Evolutionary conservation across 176 grass and related monocot species (phyloP).

Genomic region (Hsuehochloa calcarea): DNA sequence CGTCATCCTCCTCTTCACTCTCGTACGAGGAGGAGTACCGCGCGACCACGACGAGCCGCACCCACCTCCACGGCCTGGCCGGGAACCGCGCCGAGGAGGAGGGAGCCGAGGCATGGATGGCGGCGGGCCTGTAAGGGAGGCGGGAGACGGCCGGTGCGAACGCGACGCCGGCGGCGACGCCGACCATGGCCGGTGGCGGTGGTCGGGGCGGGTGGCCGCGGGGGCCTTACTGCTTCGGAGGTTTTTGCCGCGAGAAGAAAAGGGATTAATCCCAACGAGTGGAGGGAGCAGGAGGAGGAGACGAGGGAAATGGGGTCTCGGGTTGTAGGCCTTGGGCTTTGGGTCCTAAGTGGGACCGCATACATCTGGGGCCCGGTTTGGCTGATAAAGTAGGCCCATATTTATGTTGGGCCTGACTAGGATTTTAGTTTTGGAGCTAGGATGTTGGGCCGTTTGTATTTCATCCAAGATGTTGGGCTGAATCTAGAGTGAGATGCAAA

Average conservation of each 20-base stretch:
- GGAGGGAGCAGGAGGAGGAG: constrained; percentile 12
- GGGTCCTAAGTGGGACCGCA: neutral
- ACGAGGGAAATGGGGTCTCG: neutral
- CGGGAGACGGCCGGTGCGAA: constrained; percentile 13
- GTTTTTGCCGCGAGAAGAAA: constrained; percentile 42
- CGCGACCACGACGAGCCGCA: constrained; percentile 36
- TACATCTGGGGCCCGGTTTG: neutral
- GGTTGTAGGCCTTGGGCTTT: neutral
- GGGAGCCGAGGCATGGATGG: neutral
- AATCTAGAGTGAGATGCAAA: no score
- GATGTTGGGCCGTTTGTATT: neutral
- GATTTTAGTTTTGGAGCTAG: no score
- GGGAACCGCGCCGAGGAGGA: constrained; percentile 32
- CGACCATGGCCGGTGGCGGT: constrained; percentile 48
- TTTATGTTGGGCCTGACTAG: neutral
- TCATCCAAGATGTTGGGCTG: no score
- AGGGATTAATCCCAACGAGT: constrained; percentile 29
- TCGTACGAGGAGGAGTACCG: constrained; percentile 43
- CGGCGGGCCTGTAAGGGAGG: neutral
- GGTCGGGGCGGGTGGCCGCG: neutral
- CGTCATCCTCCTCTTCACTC: constrained; percentile 19
- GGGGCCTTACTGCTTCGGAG: constrained; percentile 45
- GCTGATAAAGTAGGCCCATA: no score
- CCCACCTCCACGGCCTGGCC: neutral
- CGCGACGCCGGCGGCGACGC: constrained; percentile 47